Conservation (phyloP, 2,329 filamentous ascomycete genomes). For the Ophiostoma pallidulum region DNA sequence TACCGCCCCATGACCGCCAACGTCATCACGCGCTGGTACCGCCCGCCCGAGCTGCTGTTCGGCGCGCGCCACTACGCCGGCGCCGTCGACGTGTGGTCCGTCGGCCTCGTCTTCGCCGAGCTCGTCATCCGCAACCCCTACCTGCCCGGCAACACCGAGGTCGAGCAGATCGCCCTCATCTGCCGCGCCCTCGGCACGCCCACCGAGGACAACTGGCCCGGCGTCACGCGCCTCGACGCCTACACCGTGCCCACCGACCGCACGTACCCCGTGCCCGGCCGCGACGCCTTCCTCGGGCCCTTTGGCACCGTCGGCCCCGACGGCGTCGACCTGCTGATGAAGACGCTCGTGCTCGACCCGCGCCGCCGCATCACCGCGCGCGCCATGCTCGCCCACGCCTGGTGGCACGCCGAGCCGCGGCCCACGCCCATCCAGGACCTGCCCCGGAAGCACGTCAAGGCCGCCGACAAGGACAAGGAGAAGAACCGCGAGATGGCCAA, state of each 20-base stretch:
- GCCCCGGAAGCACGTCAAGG: conserved; percentile 62
- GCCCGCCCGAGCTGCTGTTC: conserved; percentile 87
- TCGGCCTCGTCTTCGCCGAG: conserved; percentile 88
- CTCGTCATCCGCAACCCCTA: conserved; percentile 75
- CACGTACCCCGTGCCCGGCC: conserved; percentile 50
- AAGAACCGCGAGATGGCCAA: conserved; percentile 37
- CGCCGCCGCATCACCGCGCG: conserved; percentile 68
- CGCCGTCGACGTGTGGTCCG: conserved; percentile 88
- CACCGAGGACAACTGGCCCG: conserved; percentile 91
- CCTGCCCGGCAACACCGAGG: conserved; percentile 72
- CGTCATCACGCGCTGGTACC: conserved; percentile 95
- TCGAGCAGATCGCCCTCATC: conserved; percentile 79
- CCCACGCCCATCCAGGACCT: conserved; percentile 76
- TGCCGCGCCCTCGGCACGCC: conserved; percentile 81
- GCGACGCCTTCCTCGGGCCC: conserved; percentile 62
- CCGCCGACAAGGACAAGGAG: conserved; percentile 52
- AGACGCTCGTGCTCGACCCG: conserved; percentile 80
- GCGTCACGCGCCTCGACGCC: conserved; percentile 68
- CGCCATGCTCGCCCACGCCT: conserved; percentile 70
- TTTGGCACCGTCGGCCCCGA: conserved; percentile 74
- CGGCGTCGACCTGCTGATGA: conserved; percentile 81
- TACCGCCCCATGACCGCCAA: conserved; percentile 83
- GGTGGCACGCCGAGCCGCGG: conserved; percentile 76
- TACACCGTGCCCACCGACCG: conserved; percentile 59
- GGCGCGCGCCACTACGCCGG: conserved; percentile 83